phyloP scores from a whole-genome alignment of 345 rosid species.

The Aquilaria yunnanensis region DNA sequence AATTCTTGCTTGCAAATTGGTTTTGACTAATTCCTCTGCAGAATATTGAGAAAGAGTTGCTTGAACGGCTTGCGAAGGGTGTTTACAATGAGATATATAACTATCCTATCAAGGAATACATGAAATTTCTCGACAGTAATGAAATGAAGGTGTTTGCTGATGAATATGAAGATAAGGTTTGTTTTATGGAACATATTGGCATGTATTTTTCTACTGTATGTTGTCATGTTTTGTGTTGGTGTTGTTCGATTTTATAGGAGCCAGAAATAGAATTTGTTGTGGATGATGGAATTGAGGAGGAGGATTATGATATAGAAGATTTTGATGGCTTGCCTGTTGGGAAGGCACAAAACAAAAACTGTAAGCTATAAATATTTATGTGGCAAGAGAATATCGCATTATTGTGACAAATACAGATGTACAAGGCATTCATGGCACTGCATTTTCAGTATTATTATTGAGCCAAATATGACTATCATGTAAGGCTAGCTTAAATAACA shows the following conservation, averaged over 20 bases:
- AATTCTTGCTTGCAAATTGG: background rate
- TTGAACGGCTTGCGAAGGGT: conserved; percentile 67
- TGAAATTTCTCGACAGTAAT: conserved; percentile 45
- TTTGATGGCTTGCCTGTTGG: conserved; percentile 30
- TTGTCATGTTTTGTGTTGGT: background rate
- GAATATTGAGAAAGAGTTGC: conserved; percentile 82
- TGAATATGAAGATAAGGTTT: conserved; percentile 49
- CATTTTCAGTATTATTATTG: background rate
- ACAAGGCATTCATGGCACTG: background rate
- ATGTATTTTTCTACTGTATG: background rate
- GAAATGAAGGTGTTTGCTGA: conserved; percentile 22
- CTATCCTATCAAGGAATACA: conserved; percentile 35
- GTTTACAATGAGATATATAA: conserved; percentile 71
- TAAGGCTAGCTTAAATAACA: conserved; percentile 5
- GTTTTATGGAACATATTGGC: background rate
- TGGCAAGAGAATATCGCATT: conserved; percentile 13
- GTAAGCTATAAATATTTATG: too few species aligned
- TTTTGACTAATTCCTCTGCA: conserved; percentile 26
- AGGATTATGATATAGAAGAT: conserved; percentile 85
- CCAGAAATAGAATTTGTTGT: conserved; percentile 71
- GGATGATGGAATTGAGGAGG: conserved; percentile 75
- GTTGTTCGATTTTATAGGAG: conserved; percentile 43
- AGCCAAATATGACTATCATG: background rate
- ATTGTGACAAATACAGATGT: conserved; percentile 5
- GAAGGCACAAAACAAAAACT: too few species aligned